phyloP scores from a whole-genome alignment of 129 eudicot species.

The Pittosporum tobira region DNA sequence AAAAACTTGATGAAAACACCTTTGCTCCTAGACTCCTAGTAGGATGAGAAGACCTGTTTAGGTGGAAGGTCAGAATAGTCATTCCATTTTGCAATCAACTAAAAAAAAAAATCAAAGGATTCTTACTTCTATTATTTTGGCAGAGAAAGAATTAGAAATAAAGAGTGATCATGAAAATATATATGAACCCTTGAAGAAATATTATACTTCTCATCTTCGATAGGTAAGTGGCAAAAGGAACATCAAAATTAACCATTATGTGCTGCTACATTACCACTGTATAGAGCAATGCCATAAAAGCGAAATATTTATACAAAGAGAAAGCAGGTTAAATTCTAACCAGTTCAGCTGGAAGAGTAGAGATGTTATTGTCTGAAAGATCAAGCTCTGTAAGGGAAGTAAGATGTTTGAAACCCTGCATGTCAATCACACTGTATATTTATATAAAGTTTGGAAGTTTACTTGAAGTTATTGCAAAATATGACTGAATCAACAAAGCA shows the following conservation, averaged over 20 bases:
- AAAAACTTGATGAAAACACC: background rate
- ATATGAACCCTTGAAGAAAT: no score
- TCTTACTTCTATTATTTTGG: no score
- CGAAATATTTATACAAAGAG: background rate
- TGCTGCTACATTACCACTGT: background rate
- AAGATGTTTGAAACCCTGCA: slow-evolving; percentile 65
- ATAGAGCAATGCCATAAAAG: background rate
- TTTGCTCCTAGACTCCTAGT: no score
- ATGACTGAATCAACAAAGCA: background rate
- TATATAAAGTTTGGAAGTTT: background rate
- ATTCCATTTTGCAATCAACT: background rate
- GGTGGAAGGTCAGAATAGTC: background rate
- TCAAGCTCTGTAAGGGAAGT: slow-evolving; percentile 71
- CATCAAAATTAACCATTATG: background rate
- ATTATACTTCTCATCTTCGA: no score
- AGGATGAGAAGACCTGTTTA: no score
- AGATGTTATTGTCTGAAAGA: slow-evolving; percentile 76
- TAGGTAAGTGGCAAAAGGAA: background rate
- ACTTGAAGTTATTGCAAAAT: slow-evolving; percentile 2
- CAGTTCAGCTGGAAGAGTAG: slow-evolving; percentile 75
- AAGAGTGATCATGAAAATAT: no score
- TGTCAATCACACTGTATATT: slow-evolving; percentile 6
- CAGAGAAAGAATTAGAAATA: background rate
- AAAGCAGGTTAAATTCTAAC: slow-evolving; percentile 32
- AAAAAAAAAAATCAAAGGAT: no score